Base-by-base conservation (phyloP, 805 yeast genomes). In the Pichia gijzeniarum region DNA sequence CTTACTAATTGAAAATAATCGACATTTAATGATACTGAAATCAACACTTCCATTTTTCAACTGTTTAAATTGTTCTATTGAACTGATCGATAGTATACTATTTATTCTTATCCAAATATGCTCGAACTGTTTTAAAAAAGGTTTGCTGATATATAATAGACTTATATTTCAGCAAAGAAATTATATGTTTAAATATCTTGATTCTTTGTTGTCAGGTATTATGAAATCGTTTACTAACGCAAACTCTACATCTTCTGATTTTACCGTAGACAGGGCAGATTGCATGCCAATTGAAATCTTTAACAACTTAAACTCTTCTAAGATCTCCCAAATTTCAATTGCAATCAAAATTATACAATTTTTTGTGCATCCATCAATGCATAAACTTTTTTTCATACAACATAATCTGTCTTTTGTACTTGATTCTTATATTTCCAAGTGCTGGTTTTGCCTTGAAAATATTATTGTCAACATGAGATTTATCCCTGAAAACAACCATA, bases 381-480 rank as follows among this genome's bases (percentile, higher is more conserved):
- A 41, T 14, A 45, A 52, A 3, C 31, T 48, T 2, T 53, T 61
- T 21, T 49, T 54, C 36, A 38, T 56, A 3, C 54, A 58, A 16
- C 43, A 53, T 2, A 58, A 56, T 21, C 47, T 50, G 5, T 46
- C 53, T 1, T 50, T 54, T 19, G 40, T 49, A 10, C 19, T 63
- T 2, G 63, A 64, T 32, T 56, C 55, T 25, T 45, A 53, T 13
- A 52, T 62, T 2, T 49, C 54, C 17, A 53, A 63, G 41, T 44
- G 56, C 2, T 64, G 68, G 68, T 60, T 63, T 44, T 64, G 67
- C 36, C 40, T 63, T 40, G 61, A 61, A 33, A 62, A 63, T 38
- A 51, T 56, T 3, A 59, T 56, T 1, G 48, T 59, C 12, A 63
- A 64, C 44, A 40, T 52, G 2, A 45, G 51, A 9, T 53, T 58